Percentiles rank a stretch among this genome's conserved stretches.
phyloP scores from a whole-genome alignment of 31 red algal genomes.

The Bonnemaisonia californica region DNA sequence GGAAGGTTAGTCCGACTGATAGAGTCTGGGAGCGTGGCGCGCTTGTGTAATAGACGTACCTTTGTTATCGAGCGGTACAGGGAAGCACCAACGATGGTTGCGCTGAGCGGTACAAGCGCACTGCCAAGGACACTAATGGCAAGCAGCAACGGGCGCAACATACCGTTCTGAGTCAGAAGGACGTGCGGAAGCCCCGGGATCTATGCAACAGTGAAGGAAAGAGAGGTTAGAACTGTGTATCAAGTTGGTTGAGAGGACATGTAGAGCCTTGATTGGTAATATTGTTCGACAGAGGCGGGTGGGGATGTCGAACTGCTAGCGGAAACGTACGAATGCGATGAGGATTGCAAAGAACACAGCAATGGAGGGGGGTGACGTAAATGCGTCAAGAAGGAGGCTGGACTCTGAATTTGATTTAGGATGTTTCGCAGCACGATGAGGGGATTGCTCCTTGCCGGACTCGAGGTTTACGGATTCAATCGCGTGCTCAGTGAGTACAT shows the following conservation, averaged over 20 bases:
- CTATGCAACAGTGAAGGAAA: no score
- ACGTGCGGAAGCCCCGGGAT: background rate
- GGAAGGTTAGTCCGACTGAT: background rate
- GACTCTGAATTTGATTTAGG: conserved; percentile 1
- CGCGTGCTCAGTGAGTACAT: no score
- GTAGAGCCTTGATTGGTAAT: background rate
- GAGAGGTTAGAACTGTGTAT: no score
- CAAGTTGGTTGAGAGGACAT: background rate
- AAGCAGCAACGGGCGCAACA: conserved; percentile 33
- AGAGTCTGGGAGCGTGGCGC: no score
- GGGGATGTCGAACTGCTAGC: no score
- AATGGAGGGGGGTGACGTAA: background rate
- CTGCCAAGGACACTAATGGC: conserved; percentile 24
- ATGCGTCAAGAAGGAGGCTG: background rate
- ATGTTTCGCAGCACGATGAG: background rate
- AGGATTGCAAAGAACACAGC: conserved; percentile 1
- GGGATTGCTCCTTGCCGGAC: no score
- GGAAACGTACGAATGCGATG: conserved; percentile 33
- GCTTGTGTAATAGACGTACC: no score
- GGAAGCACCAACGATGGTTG: conserved; percentile 34
- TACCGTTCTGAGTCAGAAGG: conserved; percentile 10
- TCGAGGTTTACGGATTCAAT: no score
- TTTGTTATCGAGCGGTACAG: background rate
- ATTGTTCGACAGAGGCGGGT: background rate
- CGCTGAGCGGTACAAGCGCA: conserved; percentile 25